A percentile compares a stretch with the other conserved stretches of the same genome.
These are phyloP conservation scores for Euphorbia celastroides DNA, from an alignment of 441 rosid genomes.

Conservation along the genomic window DNA sequence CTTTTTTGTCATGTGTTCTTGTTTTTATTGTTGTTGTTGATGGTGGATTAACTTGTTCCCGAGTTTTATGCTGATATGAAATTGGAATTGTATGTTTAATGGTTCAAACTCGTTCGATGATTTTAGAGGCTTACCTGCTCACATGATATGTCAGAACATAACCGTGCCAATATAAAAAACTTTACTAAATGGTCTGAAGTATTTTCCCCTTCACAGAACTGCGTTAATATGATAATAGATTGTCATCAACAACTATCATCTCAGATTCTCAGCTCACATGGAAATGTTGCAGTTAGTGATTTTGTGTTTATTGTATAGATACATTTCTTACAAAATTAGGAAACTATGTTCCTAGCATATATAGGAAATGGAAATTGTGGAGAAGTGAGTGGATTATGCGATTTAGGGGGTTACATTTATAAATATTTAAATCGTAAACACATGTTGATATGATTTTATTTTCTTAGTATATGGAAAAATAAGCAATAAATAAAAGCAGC, in stretches of 20 bases:
- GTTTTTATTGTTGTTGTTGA: not conserved
- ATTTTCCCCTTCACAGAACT: not conserved
- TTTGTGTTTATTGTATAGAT: not conserved
- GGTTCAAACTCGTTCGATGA: not conserved
- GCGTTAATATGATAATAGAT: not conserved
- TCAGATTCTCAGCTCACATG: not conserved
- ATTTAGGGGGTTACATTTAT: no score
- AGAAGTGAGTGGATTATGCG: no score
- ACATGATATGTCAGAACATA: not conserved
- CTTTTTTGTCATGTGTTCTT: not conserved
- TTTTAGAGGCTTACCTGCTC: not conserved
- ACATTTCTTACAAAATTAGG: no score
- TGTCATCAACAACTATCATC: not conserved
- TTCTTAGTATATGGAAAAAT: no score
- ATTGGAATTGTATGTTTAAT: not conserved
- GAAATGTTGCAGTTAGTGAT: not conserved
- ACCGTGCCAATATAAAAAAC: not conserved
- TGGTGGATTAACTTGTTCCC: not conserved
- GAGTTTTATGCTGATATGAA: not conserved
- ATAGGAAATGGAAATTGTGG: no score
- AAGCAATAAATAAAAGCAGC: no score
- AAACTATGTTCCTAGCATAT: no score
- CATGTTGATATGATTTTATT: no score
- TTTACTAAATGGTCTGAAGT: slow-evolving; percentile 1
- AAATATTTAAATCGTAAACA: no score